Evolutionary conservation across 139 green algal species (phyloP).

Genomic region (Coelastrella sp.): DNA sequence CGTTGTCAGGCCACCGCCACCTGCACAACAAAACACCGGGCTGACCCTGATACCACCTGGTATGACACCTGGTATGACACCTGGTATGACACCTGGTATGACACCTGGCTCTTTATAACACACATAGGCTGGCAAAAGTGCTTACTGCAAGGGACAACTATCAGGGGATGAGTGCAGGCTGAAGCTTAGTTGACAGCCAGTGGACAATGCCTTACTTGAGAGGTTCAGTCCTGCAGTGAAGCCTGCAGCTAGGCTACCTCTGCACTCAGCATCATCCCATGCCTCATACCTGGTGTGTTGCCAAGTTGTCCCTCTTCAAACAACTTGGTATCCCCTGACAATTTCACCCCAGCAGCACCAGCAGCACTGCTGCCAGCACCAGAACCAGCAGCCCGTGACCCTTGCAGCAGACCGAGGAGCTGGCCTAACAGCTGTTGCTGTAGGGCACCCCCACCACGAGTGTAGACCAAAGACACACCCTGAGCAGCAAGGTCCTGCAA

Average conservation of each 20-base stretch:
- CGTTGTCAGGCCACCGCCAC: conserved; percentile 73
- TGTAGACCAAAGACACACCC: conserved; percentile 86
- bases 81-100: too few species aligned
- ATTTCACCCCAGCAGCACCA: conserved; percentile 58
- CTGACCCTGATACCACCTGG: too few species aligned
- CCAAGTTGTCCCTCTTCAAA: conserved; percentile 47
- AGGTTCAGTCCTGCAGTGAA: too few species aligned
- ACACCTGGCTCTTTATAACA: too few species aligned
- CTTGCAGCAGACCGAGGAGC: conserved; percentile 66
- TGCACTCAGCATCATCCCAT: background rate
- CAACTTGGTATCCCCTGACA: conserved; percentile 71
- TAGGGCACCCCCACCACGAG: conserved; percentile 66
- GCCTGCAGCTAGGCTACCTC: background rate
- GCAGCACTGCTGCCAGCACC: background rate
- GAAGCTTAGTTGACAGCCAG: too few species aligned
- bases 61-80: too few species aligned
- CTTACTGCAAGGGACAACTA: too few species aligned
- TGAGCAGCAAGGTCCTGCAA: conserved; percentile 80
- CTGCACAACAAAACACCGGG: background rate
- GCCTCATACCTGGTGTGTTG: conserved; percentile 32
- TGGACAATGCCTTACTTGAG: too few species aligned
- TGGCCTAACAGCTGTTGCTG: conserved; percentile 75
- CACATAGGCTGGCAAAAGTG: background rate
- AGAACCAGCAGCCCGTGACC: conserved; percentile 27
- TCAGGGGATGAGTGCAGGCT: too few species aligned